These are phyloP conservation scores for Lactarius hatsudake DNA, from an alignment of 768 basidiomycete species.

Conservation along the genomic window DNA sequence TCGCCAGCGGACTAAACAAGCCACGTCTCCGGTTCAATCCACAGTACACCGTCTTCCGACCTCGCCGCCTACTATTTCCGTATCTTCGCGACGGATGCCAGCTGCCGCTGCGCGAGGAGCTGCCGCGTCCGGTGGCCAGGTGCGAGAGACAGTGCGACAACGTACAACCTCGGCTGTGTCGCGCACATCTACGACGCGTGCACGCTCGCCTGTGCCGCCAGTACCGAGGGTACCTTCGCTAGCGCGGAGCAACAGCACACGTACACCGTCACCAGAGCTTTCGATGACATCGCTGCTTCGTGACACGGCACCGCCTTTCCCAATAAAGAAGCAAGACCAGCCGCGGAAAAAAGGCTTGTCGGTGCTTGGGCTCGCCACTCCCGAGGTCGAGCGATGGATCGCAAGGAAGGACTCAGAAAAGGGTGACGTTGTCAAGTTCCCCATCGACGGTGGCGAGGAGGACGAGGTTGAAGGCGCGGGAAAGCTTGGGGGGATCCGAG, in stretches of 20 bases:
- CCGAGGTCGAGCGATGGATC: conserved; percentile 55
- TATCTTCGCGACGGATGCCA: conserved; percentile 7
- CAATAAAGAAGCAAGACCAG: conserved; percentile 28
- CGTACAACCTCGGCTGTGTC: conserved; percentile 8
- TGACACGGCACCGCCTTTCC: conserved; percentile 35
- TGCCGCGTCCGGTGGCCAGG: neutral
- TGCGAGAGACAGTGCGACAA: conserved; percentile 14
- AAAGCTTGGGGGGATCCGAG: conserved; percentile 33
- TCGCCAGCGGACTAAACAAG: conserved; percentile 19
- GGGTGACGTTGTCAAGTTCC: conserved; percentile 39
- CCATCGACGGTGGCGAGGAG: conserved; percentile 45
- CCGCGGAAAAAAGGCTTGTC: conserved; percentile 20
- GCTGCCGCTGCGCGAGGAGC: neutral
- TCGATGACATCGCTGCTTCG: conserved; percentile 20
- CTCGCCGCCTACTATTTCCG: conserved; percentile 3
- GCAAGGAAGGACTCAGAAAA: conserved; percentile 37
- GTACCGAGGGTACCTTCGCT: conserved; percentile 11
- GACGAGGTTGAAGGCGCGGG: conserved; percentile 29
- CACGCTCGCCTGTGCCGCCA: conserved; percentile 15
- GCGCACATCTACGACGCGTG: conserved; percentile 14
- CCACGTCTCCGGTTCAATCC: conserved; percentile 11
- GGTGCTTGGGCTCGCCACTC: conserved; percentile 48
- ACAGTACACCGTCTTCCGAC: conserved; percentile 5
- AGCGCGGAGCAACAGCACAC: conserved; percentile 12
- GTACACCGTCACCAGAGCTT: conserved; percentile 26